A percentile compares a stretch with the other conserved stretches of the same genome.
Conservation (phyloP, 768 basidiomycete species). For the Gautieria morchelliformis region DNA sequence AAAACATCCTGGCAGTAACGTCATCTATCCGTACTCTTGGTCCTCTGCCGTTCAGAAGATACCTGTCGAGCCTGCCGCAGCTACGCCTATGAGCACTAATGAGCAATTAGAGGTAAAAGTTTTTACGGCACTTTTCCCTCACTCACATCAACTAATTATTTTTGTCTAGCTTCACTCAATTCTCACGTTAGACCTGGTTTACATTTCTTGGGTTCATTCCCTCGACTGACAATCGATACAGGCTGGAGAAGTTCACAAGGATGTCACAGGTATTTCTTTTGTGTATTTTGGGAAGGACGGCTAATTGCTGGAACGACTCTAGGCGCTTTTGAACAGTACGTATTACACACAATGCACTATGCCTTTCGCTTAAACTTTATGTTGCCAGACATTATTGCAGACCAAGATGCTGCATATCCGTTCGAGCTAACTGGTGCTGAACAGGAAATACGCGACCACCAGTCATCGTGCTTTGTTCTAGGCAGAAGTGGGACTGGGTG, state of each 20-base stretch:
- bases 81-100: background rate
- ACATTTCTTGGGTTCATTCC: constrained; percentile 33
- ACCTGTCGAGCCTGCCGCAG: background rate
- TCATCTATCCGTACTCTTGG: constrained; percentile 46
- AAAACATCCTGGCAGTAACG: constrained; percentile 21
- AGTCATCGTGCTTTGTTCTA: constrained; percentile 52
- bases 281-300: background rate
- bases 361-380: background rate
- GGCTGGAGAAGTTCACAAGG: constrained; percentile 37
- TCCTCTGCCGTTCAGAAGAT: constrained; percentile 26
- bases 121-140: constrained; percentile 38
- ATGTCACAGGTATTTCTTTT: constrained; percentile 28
- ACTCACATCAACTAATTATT: background rate
- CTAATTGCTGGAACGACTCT: background rate
- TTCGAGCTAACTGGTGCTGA: constrained; percentile 35
- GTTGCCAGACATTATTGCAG: constrained; percentile 37
- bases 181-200: background rate
- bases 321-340: constrained; percentile 29
- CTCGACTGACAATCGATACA: constrained; percentile 11
- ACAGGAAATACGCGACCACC: constrained; percentile 48
- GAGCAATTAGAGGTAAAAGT: background rate
- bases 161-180: background rate
- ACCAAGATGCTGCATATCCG: constrained; percentile 31
- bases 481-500: constrained; percentile 72
- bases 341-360: background rate